Evolutionary conservation across 805 yeast genomes (phyloP), one percentile per base, ranked within the genome.

Genomic region (Torulaspora maleeae): DNA sequence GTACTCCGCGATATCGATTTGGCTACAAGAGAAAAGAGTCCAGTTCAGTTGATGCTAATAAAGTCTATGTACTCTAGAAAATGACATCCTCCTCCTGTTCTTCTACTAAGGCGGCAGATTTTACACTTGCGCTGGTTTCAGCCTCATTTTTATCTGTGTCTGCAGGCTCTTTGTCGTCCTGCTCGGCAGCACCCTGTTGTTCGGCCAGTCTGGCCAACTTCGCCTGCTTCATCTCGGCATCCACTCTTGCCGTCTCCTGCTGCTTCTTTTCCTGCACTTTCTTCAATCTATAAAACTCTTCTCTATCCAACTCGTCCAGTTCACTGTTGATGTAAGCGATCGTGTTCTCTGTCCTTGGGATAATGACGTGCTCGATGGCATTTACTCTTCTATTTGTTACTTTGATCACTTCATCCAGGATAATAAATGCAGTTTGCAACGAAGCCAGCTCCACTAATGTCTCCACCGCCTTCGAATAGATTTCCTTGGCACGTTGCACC

Each of bases 311-410:
- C 71, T 91, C 99, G 69, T 93, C 99, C 63, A 91, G 78, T 69
- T 91, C 99, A 27, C 96, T 86, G 68, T 89, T 90, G 74, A 91
- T 91, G 70, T 91, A 80, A 43, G 76, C 72, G 60, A 91, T 91
- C 24, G 99, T 91, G 70, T 91, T 91, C 68, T 93, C 97, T 1
- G 98, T 93, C 70, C 98, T 80, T 56, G 99, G 99, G 50, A 91
- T 91, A 59, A 91, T 90, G 37, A 91, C 98, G 63, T 91, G 98
- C 72, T 91, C 99, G 68, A 91, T 91, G 51, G 99, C 98, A 66
- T 91, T 91, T 61, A 91, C 99, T 76, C 99, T 86, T 73, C 99
- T 80, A 70, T 91, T 91, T 44, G 99, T 91, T 49, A 93, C 96
- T 68, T 93, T 93, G 67, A 91, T 93, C 48, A 91, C 99, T 68